Conservation (phyloP, 495 filamentous ascomycete species). For the Ramalina peruviana region DNA sequence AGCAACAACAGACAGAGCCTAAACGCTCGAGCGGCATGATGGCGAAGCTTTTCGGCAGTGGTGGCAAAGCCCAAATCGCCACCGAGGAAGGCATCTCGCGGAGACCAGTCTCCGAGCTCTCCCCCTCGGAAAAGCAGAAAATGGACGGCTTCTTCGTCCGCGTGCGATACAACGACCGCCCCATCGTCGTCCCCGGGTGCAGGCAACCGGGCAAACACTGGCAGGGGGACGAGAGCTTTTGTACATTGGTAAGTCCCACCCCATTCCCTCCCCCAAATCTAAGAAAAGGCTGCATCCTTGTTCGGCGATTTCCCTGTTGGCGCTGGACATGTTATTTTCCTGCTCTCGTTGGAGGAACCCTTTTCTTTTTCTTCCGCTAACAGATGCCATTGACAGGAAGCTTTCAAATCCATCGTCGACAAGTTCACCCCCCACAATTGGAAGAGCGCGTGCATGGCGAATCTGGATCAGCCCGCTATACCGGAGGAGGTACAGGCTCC, state of each 20-base stretch:
- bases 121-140: constrained; percentile 33
- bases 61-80: constrained; percentile 1
- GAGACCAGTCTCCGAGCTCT: constrained; percentile 33
- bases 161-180: constrained; percentile 79
- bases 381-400: constrained; percentile 32
- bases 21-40: constrained; percentile 6
- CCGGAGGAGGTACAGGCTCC: constrained; percentile 39
- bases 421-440: constrained; percentile 75
- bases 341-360: neutral
- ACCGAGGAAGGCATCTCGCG: constrained; percentile 19
- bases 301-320: too few relatives aligned
- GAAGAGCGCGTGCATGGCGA: constrained; percentile 57
- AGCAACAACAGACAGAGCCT: constrained; percentile 15
- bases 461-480: constrained; percentile 42
- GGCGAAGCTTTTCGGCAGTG: neutral
- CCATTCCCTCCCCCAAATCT: neutral
- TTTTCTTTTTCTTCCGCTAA: neutral
- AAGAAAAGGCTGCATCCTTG: neutral
- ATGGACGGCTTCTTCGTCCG: constrained; percentile 75
- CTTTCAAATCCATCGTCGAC: constrained; percentile 86
- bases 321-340: too few relatives aligned
- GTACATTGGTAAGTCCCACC: constrained; percentile 54
- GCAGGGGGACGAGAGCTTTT: constrained; percentile 79
- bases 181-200: constrained; percentile 72
- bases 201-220: constrained; percentile 64